Evolutionary conservation across 768 basidiomycete genomes (phyloP).

Genomic region (Lentinula sp.): DNA sequence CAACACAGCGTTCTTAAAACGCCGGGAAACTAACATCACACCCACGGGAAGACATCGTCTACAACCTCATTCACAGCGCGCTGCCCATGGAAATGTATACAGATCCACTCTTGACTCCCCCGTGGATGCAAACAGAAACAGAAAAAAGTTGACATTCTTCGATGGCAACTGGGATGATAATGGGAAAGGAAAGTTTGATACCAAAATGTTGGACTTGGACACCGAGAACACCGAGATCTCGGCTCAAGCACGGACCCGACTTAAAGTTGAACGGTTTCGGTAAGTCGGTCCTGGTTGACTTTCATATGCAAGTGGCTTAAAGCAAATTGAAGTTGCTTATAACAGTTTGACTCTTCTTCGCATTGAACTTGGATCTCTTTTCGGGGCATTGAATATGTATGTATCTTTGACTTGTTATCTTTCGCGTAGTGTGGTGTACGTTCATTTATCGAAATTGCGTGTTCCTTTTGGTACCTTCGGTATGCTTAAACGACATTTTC

Average conservation of each 20-base stretch:
- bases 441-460: not conserved
- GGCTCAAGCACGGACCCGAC: not conserved
- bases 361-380: not conserved
- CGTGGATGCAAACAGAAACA: not conserved
- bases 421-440: not conserved
- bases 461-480: not conserved
- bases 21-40: constrained; percentile 43
- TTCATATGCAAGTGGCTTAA: not conserved
- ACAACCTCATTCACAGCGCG: not conserved
- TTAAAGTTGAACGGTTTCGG: not conserved
- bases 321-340: not conserved
- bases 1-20: constrained; percentile 24
- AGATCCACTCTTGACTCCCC: too few relatives aligned
- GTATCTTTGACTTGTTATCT: not conserved
- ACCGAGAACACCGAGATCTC: not conserved
- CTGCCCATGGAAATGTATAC: not conserved
- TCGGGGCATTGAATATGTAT: not conserved
- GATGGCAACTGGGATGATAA: not conserved
- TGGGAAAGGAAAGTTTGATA: not conserved
- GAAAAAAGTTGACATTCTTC: not conserved
- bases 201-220: not conserved
- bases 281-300: not conserved
- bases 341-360: not conserved
- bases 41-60: constrained; percentile 31
- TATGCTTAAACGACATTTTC: too few relatives aligned